Evolutionary conservation across 306 rosid genomes (phyloP).

Genomic region (Quillaja saponaria): DNA sequence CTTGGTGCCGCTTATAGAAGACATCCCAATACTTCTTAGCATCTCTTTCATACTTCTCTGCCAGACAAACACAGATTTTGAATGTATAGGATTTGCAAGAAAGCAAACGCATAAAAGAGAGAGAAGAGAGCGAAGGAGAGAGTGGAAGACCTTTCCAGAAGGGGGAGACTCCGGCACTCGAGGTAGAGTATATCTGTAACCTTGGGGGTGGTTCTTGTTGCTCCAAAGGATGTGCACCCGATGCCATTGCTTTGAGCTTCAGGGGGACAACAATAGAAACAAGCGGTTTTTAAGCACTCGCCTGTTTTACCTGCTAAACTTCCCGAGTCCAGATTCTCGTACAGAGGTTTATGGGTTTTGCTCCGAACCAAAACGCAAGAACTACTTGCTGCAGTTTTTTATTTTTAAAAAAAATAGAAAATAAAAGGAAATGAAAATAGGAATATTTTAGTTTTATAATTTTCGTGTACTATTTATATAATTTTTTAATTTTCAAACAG

Average conservation of each 20-base stretch:
- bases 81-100: conserved; percentile 7
- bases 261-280: too few relatives aligned
- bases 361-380: too few relatives aligned
- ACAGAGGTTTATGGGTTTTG: too few relatives aligned
- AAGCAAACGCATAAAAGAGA: background rate
- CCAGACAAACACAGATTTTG: conserved; percentile 12
- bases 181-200: conserved; percentile 71
- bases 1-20: conserved; percentile 85
- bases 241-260: conserved; percentile 52
- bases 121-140: conserved; percentile 16
- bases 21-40: conserved; percentile 94
- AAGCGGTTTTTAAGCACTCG: too few relatives aligned
- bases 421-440: background rate
- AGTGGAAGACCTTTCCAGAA: conserved; percentile 99
- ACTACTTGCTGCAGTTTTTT: too few relatives aligned
- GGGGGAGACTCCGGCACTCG: conserved; percentile 57
- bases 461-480: too few relatives aligned
- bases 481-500: too few relatives aligned
- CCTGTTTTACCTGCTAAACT: too few relatives aligned
- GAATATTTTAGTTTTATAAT: too few relatives aligned
- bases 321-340: too few relatives aligned
- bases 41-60: conserved; percentile 86
- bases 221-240: conserved; percentile 38
- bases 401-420: too few relatives aligned
- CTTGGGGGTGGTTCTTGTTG: conserved; percentile 46